Conservation (phyloP, 805 yeast genomes). For the Lachancea kluyveri region DNA sequence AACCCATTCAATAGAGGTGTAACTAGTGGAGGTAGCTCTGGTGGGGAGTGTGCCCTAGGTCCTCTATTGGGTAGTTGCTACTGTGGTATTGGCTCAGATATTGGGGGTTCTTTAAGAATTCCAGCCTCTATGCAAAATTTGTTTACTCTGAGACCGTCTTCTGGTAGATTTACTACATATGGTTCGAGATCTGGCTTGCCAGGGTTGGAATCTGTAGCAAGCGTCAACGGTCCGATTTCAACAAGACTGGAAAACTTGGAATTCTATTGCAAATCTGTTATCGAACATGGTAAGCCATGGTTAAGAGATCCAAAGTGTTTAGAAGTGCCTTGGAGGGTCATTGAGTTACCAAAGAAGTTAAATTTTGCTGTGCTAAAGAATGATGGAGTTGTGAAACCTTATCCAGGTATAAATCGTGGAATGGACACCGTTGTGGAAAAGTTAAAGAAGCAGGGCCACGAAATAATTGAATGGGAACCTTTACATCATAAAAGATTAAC, state of each 20-base stretch:
- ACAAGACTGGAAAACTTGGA: slow-evolving; percentile 35
- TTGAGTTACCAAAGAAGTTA: slow-evolving; percentile 33
- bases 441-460: slow-evolving; percentile 41
- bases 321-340: slow-evolving; percentile 38
- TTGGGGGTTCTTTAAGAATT: slow-evolving; percentile 46
- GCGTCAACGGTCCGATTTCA: slow-evolving; percentile 46
- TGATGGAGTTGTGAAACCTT: slow-evolving; percentile 42
- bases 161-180: slow-evolving; percentile 38
- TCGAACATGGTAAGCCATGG: slow-evolving; percentile 37
- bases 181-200: slow-evolving; percentile 31
- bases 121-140: slow-evolving; percentile 41
- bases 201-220: slow-evolving; percentile 35
- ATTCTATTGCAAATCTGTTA: slow-evolving; percentile 26
- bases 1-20: slow-evolving; percentile 40
- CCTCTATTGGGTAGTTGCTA: slow-evolving; percentile 40
- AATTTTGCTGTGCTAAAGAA: slow-evolving; percentile 37
- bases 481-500: slow-evolving; percentile 32
- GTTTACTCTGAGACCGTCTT: slow-evolving; percentile 40
- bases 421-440: slow-evolving; percentile 30
- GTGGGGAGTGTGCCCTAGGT: slow-evolving; percentile 47
- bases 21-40: slow-evolving; percentile 49
- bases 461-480: slow-evolving; percentile 44
- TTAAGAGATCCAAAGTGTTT: slow-evolving; percentile 35
- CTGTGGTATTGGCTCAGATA: slow-evolving; percentile 48
- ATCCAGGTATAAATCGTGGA: slow-evolving; percentile 45